A percentile compares a stretch with the other conserved stretches of the same genome.
Evolutionary conservation across 2,329 filamentous ascomycete species (phyloP).

Genomic region (Gaeumannomyces tritici): DNA sequence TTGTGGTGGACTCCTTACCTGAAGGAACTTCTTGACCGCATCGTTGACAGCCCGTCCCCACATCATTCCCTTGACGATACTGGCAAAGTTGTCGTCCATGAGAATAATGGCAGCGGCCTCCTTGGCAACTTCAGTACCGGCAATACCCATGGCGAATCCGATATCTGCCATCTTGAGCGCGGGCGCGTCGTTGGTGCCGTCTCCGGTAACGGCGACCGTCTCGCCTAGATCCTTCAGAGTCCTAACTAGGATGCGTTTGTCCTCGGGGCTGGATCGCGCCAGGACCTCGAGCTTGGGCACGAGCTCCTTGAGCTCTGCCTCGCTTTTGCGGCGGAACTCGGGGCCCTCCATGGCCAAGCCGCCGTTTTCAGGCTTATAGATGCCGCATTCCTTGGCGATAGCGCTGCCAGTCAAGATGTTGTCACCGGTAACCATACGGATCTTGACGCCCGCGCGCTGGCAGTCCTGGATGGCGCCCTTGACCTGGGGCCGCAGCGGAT

Average conservation of each 20-base stretch:
- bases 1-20: neutral
- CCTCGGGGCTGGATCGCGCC: constrained; percentile 65
- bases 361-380: constrained; percentile 40
- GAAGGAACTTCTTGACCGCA: constrained; percentile 66
- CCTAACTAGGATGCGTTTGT: constrained; percentile 65
- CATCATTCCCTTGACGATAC: constrained; percentile 75
- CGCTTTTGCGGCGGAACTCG: constrained; percentile 63
- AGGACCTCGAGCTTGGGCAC: constrained; percentile 63
- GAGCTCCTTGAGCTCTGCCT: constrained; percentile 54
- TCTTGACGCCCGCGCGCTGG: constrained; percentile 66
- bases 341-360: constrained; percentile 72
- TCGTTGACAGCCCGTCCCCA: constrained; percentile 75
- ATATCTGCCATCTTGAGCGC: constrained; percentile 74
- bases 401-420: constrained; percentile 71
- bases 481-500: constrained; percentile 69
- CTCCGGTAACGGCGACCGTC: constrained; percentile 74
- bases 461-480: constrained; percentile 62
- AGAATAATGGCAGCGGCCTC: constrained; percentile 78
- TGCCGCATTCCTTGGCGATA: constrained; percentile 71
- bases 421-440: constrained; percentile 81
- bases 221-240: constrained; percentile 63
- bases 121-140: constrained; percentile 76
- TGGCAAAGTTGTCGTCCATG: constrained; percentile 82
- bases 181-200: constrained; percentile 76
- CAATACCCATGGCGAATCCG: constrained; percentile 78